Evolutionary conservation across 805 yeast species (phyloP).

Genomic region (Pichia membranifaciens): DNA sequence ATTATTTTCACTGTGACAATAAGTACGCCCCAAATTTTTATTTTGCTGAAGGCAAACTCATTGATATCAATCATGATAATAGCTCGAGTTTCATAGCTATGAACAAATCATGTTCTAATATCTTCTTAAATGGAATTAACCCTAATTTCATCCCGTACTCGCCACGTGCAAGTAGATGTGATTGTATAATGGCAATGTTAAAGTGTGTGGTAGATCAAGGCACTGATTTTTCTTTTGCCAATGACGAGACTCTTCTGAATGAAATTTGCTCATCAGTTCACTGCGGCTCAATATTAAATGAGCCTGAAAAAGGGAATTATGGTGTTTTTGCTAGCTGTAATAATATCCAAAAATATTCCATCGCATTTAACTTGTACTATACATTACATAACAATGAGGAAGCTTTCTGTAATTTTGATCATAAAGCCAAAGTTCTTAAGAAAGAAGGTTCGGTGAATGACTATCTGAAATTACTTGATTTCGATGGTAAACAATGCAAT

Average conservation of each 20-base stretch:
- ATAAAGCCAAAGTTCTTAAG: constrained; percentile 15
- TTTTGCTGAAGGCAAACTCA: background rate
- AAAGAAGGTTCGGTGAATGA: constrained; percentile 15
- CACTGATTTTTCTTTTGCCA: constrained; percentile 10
- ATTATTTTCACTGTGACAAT: constrained; percentile 17
- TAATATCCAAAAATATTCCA: constrained; percentile 34
- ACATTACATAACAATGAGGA: constrained; percentile 18
- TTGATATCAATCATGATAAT: background rate
- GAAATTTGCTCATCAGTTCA: constrained; percentile 33
- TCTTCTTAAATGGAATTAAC: background rate
- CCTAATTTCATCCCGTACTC: constrained; percentile 31
- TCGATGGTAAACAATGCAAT: constrained; percentile 21
- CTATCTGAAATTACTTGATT: constrained; percentile 17
- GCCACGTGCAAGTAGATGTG: constrained; percentile 40
- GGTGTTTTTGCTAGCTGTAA: constrained; percentile 39
- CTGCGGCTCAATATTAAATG: constrained; percentile 35
- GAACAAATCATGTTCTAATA: background rate
- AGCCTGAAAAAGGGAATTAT: constrained; percentile 35
- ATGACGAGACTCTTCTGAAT: background rate
- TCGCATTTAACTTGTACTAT: constrained; percentile 36
- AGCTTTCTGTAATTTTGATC: constrained; percentile 16
- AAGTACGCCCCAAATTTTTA: constrained; percentile 16
- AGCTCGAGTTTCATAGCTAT: background rate
- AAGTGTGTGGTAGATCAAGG: constrained; percentile 31
- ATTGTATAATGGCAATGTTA: constrained; percentile 37